Evolutionary conservation across 441 rosid genomes (phyloP), one percentile per base, ranked within the genome.

Genomic region (Populus hybrid): DNA sequence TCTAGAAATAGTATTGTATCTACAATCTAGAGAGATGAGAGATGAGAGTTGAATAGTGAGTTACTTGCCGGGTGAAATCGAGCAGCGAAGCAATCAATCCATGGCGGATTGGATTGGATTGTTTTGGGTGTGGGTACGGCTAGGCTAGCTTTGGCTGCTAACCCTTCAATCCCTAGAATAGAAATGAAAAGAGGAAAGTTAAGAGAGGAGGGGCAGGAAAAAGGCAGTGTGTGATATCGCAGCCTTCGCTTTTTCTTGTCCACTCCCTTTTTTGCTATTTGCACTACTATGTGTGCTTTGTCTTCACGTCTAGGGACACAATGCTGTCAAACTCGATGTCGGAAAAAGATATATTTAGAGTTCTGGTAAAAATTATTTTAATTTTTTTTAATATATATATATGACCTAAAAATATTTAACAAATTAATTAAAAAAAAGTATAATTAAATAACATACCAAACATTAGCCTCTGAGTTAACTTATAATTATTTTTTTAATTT

Each of bases 131-230:
- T 77, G 91, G 88, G 86, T 79, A 89, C 87, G 84, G 82, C 79
- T 85, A 67, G 71, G 57, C 57, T 14, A 12, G 57, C 57, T 46
- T 46, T 46, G 57, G 57, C 20, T 46, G 57, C 57, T 46, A 30
- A 7, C 85, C 79, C 85, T 73, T 82, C 88, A 82, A 88, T 79
- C 89, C 87, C 92, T 86, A 84, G 87, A 16, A 70, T 75, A 70
- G 74, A 72, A 16, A 9, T 21, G 63, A 69, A 16, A 72, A 35
- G 26, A 82, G 90, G 81, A 84, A 84, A 85, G 87, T 78, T 7
- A 4, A 12, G 32, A 35, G 14, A 21, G 53, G 16, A 26, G 83
- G 14, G 12, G 69, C n/a, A 59, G 50, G 79, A 28, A 80, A 82
- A 82, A 81, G 80, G 67, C 23, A 75, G 85, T 67, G 79, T 79